These are phyloP conservation scores for Sextonia rubra DNA, from an alignment of 164 flowering plant genomes.

Conservation along the genomic window DNA sequence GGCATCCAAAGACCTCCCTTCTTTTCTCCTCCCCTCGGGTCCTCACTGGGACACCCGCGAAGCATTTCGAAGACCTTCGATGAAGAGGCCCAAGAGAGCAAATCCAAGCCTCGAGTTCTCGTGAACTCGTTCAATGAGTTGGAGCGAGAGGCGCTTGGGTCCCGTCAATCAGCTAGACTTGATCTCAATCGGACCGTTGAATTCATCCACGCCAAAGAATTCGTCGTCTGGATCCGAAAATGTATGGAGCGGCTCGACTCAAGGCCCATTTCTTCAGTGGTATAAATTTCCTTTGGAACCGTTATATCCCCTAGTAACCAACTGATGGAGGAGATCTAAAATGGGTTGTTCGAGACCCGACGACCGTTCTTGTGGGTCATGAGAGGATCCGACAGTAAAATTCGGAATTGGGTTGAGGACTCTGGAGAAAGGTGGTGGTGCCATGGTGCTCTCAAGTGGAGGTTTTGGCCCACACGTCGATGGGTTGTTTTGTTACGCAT, in stretches of 20 bases:
- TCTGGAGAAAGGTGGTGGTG: no score
- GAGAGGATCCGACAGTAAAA: not conserved
- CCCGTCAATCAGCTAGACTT: slow-evolving; percentile 18
- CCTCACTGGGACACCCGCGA: slow-evolving; percentile 17
- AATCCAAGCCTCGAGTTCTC: slow-evolving; percentile 15
- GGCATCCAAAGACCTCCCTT: slow-evolving; percentile 28
- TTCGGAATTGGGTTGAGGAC: not conserved
- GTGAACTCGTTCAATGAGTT: slow-evolving; percentile 49
- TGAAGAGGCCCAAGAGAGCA: not conserved
- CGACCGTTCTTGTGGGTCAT: slow-evolving; percentile 32
- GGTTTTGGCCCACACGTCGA: slow-evolving; percentile 38
- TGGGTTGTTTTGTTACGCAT: slow-evolving; percentile 22
- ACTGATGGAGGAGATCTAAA: slow-evolving; percentile 23
- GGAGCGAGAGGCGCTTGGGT: slow-evolving; percentile 37
- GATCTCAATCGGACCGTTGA: slow-evolving; percentile 47
- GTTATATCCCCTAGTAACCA: slow-evolving; percentile 1
- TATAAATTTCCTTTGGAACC: slow-evolving; percentile 39
- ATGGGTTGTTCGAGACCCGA: slow-evolving; percentile 9
- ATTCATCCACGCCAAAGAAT: slow-evolving; percentile 28
- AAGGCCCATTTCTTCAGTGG: slow-evolving; percentile 25
- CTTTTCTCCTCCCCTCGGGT: slow-evolving; percentile 17
- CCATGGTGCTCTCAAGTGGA: slow-evolving; percentile 49
- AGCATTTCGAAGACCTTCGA: no score
- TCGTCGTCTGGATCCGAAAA: not conserved
- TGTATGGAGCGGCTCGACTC: slow-evolving; percentile 26